Percentiles rank a stretch among this genome's conserved stretches.
phyloP scores from a whole-genome alignment of 2,329 filamentous ascomycete species.

The Sordariomycetes sp. region DNA sequence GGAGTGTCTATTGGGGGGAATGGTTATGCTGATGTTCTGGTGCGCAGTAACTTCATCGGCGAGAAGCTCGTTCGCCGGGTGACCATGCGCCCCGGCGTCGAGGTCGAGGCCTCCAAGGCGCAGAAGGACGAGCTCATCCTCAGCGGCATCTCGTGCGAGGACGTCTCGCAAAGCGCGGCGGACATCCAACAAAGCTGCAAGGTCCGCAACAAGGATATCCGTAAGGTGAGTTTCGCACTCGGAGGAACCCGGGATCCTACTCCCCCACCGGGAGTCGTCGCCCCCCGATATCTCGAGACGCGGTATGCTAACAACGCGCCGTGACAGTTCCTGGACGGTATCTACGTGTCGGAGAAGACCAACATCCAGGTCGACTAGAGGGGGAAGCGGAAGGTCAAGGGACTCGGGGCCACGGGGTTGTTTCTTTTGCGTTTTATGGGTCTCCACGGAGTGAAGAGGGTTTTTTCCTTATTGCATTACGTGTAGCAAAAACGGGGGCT shows the following conservation, averaged over 20 bases:
- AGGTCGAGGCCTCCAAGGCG: conserved; percentile 79
- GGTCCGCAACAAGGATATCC: conserved; percentile 99
- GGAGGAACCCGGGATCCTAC: background rate
- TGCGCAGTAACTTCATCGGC: conserved; percentile 84
- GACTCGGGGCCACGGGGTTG: conserved; percentile 24
- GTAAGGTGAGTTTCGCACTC: conserved; percentile 56
- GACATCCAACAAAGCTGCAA: conserved; percentile 99
- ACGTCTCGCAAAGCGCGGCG: conserved; percentile 94
- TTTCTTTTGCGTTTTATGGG: conserved; percentile 48
- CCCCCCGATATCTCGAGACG: background rate
- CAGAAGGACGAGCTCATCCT: conserved; percentile 98
- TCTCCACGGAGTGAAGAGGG: conserved; percentile 47
- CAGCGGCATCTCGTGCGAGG: conserved; percentile 89
- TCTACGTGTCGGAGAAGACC: conserved; percentile 98
- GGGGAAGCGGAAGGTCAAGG: conserved; percentile 15
- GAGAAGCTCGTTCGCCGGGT: conserved; percentile 98
- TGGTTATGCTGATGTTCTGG: conserved; percentile 19
- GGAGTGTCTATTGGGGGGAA: background rate
- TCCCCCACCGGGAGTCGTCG: background rate
- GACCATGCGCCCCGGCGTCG: conserved; percentile 79
- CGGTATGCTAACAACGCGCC: background rate
- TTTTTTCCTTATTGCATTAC: conserved; percentile 45
- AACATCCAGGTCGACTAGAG: conserved; percentile 72
- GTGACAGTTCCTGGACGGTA: conserved; percentile 90
- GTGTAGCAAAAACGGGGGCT: conserved; percentile 38